phyloP scores from a whole-genome alignment of 164 flowering plant species.

The Berberis vulgaris region DNA sequence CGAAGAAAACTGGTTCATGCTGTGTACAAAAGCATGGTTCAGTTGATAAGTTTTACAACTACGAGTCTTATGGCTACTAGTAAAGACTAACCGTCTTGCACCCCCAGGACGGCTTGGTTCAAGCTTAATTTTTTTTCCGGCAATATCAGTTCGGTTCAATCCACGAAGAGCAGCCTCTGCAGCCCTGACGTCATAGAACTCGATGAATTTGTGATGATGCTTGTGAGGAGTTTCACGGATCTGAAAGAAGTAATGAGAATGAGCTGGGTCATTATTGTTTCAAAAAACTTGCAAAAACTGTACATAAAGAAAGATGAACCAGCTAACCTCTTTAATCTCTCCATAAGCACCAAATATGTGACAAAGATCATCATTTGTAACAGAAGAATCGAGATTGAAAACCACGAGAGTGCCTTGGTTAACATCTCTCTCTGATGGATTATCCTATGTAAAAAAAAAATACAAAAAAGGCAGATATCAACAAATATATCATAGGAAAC shows the following conservation, averaged over 20 bases:
- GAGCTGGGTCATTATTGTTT: neutral
- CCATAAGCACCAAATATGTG: conserved; percentile 74
- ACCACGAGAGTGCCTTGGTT: conserved; percentile 62
- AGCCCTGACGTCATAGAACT: conserved; percentile 55
- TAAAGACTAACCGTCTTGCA: conserved; percentile 24
- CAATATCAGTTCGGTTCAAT: conserved; percentile 59
- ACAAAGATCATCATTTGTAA: conserved; percentile 65
- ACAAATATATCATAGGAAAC: neutral
- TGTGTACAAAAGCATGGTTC: conserved; percentile 23
- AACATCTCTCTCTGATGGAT: conserved; percentile 60
- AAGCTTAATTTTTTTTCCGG: conserved; percentile 43
- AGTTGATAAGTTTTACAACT: neutral
- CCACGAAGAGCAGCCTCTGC: conserved; percentile 72
- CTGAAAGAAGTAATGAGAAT: conserved; percentile 25
- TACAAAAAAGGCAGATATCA: neutral
- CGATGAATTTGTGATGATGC: conserved; percentile 43
- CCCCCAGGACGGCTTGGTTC: conserved; percentile 38
- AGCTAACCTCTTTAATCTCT: conserved; percentile 66
- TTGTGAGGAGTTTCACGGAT: conserved; percentile 56
- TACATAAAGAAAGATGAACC: neutral
- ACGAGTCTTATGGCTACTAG: no score
- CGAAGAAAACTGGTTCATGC: conserved; percentile 30
- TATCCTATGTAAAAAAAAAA: conserved; percentile 34
- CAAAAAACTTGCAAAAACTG: no score
- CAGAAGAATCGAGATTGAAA: conserved; percentile 66